A percentile compares a stretch with the other conserved stretches of the same genome.
Evolutionary conservation across 2,329 filamentous ascomycete genomes (phyloP).

Genomic region (Fusarium austroafricanum): DNA sequence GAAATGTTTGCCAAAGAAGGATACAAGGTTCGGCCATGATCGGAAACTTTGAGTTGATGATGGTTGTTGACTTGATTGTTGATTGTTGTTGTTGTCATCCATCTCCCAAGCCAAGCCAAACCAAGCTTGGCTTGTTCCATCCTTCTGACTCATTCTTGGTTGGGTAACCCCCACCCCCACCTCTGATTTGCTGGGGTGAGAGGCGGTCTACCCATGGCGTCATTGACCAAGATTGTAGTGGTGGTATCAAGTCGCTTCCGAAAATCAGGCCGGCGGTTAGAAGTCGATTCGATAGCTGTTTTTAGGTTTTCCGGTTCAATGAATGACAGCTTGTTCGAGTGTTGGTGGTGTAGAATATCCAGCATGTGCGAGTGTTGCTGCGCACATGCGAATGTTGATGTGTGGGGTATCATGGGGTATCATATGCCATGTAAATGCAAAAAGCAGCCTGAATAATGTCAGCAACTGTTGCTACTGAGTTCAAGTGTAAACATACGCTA

Average conservation of each 20-base stretch:
- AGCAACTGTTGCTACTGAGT: constrained; percentile 18
- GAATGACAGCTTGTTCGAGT: constrained; percentile 17
- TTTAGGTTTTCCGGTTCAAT: constrained; percentile 24
- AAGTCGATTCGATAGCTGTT: constrained; percentile 21
- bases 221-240: constrained; percentile 31
- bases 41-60: constrained; percentile 31
- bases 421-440: constrained; percentile 40
- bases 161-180: constrained; percentile 30
- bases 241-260: constrained; percentile 8
- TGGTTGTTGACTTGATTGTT: constrained; percentile 27
- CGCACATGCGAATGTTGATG: constrained; percentile 39
- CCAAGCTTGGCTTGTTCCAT: not conserved
- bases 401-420: constrained; percentile 42
- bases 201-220: constrained; percentile 35
- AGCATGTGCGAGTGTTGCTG: constrained; percentile 38
- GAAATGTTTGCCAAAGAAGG: too few relatives aligned
- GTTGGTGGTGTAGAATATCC: constrained; percentile 33
- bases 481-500: constrained; percentile 36
- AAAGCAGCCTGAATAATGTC: constrained; percentile 43
- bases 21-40: constrained; percentile 25
- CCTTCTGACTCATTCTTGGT: constrained; percentile 35
- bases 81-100: constrained; percentile 36
- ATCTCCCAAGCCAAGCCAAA: not conserved
- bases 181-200: constrained; percentile 21
- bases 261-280: constrained; percentile 29